These are phyloP conservation scores for Phylloboletellus chloephorus DNA, from an alignment of 1,284 basidiomycete species.

Conservation along the genomic window DNA sequence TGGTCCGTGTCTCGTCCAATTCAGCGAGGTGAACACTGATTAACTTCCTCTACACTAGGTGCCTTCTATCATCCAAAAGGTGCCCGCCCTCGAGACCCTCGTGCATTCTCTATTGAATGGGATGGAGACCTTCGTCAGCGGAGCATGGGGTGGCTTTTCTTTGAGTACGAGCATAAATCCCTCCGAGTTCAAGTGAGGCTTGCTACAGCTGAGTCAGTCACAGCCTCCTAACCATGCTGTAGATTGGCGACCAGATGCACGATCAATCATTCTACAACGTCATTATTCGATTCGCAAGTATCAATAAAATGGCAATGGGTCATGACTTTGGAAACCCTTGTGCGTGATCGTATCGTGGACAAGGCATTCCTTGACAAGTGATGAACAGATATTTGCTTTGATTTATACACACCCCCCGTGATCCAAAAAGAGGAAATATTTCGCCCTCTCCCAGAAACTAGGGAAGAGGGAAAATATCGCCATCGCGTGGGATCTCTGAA, in stretches of 20 bases:
- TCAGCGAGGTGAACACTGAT: neutral
- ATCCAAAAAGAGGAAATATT: conserved; percentile 56
- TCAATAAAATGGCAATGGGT: conserved; percentile 55
- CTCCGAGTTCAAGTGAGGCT: conserved; percentile 50
- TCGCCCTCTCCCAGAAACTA: conserved; percentile 41
- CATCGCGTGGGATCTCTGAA: conserved; percentile 52
- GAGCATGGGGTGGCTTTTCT: conserved; percentile 48
- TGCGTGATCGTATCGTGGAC: conserved; percentile 21
- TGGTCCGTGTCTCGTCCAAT: conserved; percentile 38
- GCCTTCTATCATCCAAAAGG: conserved; percentile 29
- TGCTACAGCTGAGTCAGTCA: neutral
- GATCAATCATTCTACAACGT: conserved; percentile 49
- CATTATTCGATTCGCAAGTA: conserved; percentile 51
- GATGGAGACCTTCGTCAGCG: conserved; percentile 38
- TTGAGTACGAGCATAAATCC: conserved; percentile 62
- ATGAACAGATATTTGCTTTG: conserved; percentile 55
- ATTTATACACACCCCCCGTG: conserved; percentile 55
- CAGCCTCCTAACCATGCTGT: conserved; percentile 1
- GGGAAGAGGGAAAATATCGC: conserved; percentile 40
- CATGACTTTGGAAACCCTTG: conserved; percentile 44
- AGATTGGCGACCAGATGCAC: conserved; percentile 53
- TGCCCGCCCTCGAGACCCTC: conserved; percentile 34
- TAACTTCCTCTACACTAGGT: conserved; percentile 15
- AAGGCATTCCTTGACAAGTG: conserved; percentile 8
- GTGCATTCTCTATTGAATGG: conserved; percentile 65